Percentiles rank a stretch among this genome's conserved stretches.
Conservation (phyloP, 805 yeast species). For the Geotrichum ghanense region DNA sequence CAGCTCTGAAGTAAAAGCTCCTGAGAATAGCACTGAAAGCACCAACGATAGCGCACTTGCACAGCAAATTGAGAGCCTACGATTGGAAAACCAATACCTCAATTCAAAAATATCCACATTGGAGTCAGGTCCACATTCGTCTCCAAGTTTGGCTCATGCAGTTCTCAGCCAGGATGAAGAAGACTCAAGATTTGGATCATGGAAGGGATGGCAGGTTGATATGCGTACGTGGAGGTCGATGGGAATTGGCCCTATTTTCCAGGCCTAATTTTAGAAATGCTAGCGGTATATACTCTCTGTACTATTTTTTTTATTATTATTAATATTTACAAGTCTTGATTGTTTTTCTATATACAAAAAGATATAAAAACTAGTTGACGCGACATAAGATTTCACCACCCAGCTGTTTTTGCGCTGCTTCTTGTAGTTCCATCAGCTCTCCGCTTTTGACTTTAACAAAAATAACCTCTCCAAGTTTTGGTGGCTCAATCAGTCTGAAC, state of each 20-base stretch:
- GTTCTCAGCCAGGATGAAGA: not conserved
- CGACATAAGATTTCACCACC: conserved; percentile 79
- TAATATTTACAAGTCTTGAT: conserved; percentile 3
- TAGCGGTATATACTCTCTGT: not conserved
- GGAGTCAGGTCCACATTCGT: not conserved
- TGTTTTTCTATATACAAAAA: not conserved
- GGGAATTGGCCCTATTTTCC: conserved; percentile 53
- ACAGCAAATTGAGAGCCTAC: not conserved
- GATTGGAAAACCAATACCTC: not conserved
- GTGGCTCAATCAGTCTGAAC: conserved; percentile 64
- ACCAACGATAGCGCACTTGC: no score
- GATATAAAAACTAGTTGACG: conserved; percentile 15
- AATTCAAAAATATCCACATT: not conserved
- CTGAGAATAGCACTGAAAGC: conserved; percentile 4
- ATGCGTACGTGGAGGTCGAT: conserved; percentile 72
- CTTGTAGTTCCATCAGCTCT: conserved; percentile 64
- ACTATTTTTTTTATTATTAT: not conserved
- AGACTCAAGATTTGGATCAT: not conserved
- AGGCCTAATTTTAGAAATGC: conserved; percentile 15
- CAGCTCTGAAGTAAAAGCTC: not conserved
- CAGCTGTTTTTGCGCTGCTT: conserved; percentile 65
- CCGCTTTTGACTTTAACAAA: conserved; percentile 43
- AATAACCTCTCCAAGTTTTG: conserved; percentile 82
- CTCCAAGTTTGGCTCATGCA: not conserved
- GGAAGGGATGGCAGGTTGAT: conserved; percentile 82